These are phyloP conservation scores for Myxozyma nipponensis DNA, from an alignment of 805 yeast genomes.

Conservation along the genomic window DNA sequence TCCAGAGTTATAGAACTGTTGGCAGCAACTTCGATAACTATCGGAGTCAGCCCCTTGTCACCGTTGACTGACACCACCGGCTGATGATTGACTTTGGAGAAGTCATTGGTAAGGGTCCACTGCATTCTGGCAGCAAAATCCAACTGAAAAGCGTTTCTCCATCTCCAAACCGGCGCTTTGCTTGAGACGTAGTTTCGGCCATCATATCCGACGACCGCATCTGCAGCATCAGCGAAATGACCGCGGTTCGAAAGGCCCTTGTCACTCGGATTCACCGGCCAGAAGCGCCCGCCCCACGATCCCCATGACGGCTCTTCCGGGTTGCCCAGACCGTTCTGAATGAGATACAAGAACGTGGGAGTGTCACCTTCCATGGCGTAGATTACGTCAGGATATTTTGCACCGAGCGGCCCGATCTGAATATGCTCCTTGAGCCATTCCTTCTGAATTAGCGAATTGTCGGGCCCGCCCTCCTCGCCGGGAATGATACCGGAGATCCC, in stretches of 20 bases:
- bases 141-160: constrained; percentile 7
- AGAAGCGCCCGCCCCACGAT: constrained; percentile 8
- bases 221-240: constrained; percentile 6
- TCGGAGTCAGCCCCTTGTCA: background rate
- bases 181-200: background rate
- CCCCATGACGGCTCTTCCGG: constrained; percentile 9
- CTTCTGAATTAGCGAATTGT: background rate
- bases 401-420: constrained; percentile 9
- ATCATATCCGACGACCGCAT: constrained; percentile 1
- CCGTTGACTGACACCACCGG: constrained; percentile 6
- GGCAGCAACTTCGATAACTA: background rate
- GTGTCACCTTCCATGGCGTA: constrained; percentile 10
- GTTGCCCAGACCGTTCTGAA: constrained; percentile 8
- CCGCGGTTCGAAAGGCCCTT: background rate
- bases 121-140: constrained; percentile 12
- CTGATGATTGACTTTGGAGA: constrained; percentile 1
- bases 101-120: constrained; percentile 3
- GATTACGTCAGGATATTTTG: constrained; percentile 1
- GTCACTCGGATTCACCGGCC: background rate
- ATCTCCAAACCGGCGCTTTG: constrained; percentile 12
- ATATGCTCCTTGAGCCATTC: constrained; percentile 9
- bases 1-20: background rate
- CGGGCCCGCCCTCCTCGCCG: constrained; percentile 8
- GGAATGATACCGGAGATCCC: constrained; percentile 6
- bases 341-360: constrained; percentile 8